phyloP scores from a whole-genome alignment of 2,329 filamentous ascomycete species.

The Trichoderma citrinoviride region DNA sequence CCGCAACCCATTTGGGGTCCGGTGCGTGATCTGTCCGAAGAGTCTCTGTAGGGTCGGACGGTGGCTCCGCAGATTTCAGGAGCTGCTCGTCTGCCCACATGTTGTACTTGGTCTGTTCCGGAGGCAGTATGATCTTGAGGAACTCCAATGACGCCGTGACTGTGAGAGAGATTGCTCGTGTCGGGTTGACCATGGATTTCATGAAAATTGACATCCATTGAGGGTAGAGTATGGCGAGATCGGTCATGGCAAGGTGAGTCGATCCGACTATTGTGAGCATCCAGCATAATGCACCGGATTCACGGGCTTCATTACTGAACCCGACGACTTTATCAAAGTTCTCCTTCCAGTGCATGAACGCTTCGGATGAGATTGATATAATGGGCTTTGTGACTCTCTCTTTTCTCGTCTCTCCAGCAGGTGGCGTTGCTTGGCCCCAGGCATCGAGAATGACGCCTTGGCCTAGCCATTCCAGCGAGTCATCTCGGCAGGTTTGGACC shows the following conservation, averaged over 20 bases:
- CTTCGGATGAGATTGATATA: constrained; percentile 64
- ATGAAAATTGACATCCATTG: constrained; percentile 55
- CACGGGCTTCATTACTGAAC: constrained; percentile 55
- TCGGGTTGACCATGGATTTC: constrained; percentile 62
- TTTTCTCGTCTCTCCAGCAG: constrained; percentile 41
- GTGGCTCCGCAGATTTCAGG: constrained; percentile 42
- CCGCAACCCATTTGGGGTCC: constrained; percentile 56
- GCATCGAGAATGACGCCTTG: constrained; percentile 66
- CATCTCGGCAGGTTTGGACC: constrained; percentile 56
- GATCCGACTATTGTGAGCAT: constrained; percentile 56
- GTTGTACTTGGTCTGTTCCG: constrained; percentile 46
- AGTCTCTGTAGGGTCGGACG: constrained; percentile 39
- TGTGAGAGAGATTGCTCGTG: constrained; percentile 61
- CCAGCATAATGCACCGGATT: constrained; percentile 47
- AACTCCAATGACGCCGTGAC: constrained; percentile 63
- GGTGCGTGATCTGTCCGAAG: constrained; percentile 54
- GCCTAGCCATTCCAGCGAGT: constrained; percentile 53
- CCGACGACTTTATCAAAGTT: constrained; percentile 59
- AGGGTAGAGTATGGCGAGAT: constrained; percentile 64
- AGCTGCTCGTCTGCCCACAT: constrained; percentile 54
- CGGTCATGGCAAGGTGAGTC: constrained; percentile 63
- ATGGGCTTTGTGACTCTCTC: constrained; percentile 52
- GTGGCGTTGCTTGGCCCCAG: constrained; percentile 55
- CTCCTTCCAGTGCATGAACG: constrained; percentile 67
- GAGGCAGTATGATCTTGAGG: constrained; percentile 51